Conservation (phyloP, 2,329 filamentous ascomycete species). For the Calonectria honghensis region DNA sequence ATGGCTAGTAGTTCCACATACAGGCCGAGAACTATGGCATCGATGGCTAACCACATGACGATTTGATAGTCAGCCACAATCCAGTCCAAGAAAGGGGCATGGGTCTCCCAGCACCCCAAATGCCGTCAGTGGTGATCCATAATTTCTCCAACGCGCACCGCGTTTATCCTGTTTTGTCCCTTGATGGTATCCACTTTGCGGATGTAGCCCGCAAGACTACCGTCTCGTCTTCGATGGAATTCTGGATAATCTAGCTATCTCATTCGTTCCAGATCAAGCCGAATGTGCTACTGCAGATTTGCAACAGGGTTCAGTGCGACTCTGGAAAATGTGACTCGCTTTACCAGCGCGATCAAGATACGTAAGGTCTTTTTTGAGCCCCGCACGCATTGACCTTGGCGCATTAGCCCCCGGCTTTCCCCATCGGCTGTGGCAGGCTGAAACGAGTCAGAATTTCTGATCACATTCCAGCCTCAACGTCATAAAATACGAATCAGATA, state of each 20-base stretch:
- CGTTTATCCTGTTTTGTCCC: background rate
- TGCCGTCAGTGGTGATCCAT: background rate
- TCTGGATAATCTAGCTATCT: background rate
- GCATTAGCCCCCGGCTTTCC: background rate
- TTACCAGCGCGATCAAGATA: background rate
- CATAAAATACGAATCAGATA: constrained; percentile 1
- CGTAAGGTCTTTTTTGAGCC: background rate
- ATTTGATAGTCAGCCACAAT: too few species aligned
- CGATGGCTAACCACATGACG: background rate
- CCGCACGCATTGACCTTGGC: background rate
- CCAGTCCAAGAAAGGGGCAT: background rate
- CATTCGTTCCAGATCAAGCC: background rate
- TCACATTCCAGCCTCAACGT: background rate
- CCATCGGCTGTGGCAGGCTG: background rate
- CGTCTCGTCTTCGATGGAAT: background rate
- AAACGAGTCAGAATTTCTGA: background rate
- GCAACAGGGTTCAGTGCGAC: background rate
- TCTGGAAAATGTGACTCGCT: background rate
- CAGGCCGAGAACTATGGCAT: too few species aligned
- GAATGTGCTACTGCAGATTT: background rate
- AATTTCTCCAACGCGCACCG: background rate
- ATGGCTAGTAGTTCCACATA: too few species aligned
- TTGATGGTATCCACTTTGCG: background rate
- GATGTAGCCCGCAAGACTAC: background rate
- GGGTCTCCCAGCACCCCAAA: background rate